Conservation (phyloP, 208 protist genomes). For the Angomonas ambiguus region DNA sequence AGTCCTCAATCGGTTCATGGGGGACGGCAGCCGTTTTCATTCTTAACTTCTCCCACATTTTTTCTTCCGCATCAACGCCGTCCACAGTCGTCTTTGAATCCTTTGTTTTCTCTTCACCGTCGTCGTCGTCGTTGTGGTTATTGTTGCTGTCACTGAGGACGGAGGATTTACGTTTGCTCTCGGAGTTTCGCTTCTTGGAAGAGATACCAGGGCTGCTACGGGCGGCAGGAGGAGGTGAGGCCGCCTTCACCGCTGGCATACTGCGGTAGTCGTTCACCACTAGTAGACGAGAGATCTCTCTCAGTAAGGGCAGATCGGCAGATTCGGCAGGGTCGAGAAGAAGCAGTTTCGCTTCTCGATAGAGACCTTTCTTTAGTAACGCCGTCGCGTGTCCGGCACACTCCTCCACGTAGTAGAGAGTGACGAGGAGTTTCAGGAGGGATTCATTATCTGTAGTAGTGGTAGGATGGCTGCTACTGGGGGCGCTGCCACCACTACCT, state of each 20-base stretch:
- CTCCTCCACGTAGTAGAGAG: neutral
- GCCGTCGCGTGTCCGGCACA: neutral
- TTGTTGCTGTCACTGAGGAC: neutral
- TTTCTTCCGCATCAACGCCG: neutral
- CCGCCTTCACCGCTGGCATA: neutral
- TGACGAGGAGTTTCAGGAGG: neutral
- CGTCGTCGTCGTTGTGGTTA: slow-evolving; percentile 7
- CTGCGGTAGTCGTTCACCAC: neutral
- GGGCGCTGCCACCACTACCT: neutral
- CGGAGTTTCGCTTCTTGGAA: neutral
- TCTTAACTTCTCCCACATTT: slow-evolving; percentile 12
- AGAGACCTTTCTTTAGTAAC: neutral
- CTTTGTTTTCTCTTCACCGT: neutral
- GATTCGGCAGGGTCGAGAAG: neutral
- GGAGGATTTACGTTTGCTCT: neutral
- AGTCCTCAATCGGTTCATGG: neutral
- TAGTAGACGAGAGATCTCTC: neutral
- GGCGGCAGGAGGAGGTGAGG: neutral
- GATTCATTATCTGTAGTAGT: neutral
- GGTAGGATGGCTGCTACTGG: neutral
- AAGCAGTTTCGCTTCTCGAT: neutral
- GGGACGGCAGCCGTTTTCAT: neutral
- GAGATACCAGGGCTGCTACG: neutral
- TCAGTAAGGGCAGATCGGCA: neutral
- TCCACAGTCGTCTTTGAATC: neutral